phyloP scores from a whole-genome alignment of 805 yeast genomes.

The Cyberlindnera saturnus region DNA sequence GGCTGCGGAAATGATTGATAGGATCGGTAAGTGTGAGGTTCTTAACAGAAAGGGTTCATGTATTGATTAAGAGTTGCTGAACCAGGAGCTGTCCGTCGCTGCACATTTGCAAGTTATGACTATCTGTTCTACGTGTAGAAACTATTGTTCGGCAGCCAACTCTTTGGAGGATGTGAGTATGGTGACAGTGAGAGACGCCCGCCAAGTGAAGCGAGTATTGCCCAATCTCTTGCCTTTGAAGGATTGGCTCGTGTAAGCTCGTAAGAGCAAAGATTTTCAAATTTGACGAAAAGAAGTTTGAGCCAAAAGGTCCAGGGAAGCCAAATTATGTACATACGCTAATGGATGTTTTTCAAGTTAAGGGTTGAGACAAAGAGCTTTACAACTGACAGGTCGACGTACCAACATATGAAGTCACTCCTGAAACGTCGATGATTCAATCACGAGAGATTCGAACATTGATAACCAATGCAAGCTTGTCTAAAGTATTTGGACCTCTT shows the following conservation, averaged over 20 bases:
- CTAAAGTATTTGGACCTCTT: constrained; percentile 22
- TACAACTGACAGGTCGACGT: constrained; percentile 6
- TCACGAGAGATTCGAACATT: constrained; percentile 7
- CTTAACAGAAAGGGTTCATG: constrained; percentile 14
- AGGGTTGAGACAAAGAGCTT: constrained; percentile 9
- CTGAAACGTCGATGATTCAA: constrained; percentile 11
- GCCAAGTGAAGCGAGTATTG: no score
- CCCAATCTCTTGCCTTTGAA: no score
- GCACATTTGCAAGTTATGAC: constrained; percentile 24
- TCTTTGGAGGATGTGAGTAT: no score
- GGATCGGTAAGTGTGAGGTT: no score
- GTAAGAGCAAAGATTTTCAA: no score
- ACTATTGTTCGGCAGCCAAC: no score
- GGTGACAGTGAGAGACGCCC: no score
- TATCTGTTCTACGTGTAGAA: constrained; percentile 20
- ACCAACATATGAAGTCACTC: constrained; percentile 6
- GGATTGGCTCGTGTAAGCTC: no score
- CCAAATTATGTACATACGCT: no score
- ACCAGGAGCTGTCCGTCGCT: constrained; percentile 8
- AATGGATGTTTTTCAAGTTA: not conserved
- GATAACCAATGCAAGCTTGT: constrained; percentile 15
- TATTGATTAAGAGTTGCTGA: constrained; percentile 18
- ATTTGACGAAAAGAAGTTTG: no score
- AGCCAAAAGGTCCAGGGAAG: no score
- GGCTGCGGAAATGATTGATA: no score